Conservation (phyloP, 805 yeast genomes). For the Myxozyma sirexii region DNA sequence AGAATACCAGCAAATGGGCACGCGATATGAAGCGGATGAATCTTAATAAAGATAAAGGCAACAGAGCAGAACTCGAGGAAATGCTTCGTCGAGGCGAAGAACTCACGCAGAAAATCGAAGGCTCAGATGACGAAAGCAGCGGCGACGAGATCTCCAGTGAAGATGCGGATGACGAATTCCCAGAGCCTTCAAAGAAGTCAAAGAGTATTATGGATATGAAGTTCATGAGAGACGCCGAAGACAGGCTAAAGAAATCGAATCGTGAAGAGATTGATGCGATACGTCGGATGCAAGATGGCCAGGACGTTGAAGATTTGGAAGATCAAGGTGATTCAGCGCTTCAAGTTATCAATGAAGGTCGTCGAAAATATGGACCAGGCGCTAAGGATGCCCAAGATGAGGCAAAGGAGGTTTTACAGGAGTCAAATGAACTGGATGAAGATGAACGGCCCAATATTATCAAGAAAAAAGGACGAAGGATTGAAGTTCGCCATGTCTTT, state of each 20-base stretch:
- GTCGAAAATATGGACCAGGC: slow-evolving; percentile 76
- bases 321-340: slow-evolving; percentile 50
- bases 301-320: slow-evolving; percentile 46
- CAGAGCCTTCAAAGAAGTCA: slow-evolving; percentile 16
- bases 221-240: slow-evolving; percentile 90
- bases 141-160: slow-evolving; percentile 49
- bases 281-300: slow-evolving; percentile 53
- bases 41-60: slow-evolving; percentile 79
- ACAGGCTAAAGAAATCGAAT: slow-evolving; percentile 63
- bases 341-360: slow-evolving; percentile 64
- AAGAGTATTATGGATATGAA: slow-evolving; percentile 95
- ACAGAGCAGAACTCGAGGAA: slow-evolving; percentile 88
- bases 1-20: slow-evolving; percentile 88
- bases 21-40: slow-evolving; percentile 87
- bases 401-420: slow-evolving; percentile 23
- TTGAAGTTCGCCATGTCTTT: slow-evolving; percentile 3
- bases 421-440: slow-evolving; percentile 30
- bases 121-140: slow-evolving; percentile 55
- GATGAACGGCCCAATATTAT: neutral
- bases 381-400: slow-evolving; percentile 47
- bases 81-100: slow-evolving; percentile 88
- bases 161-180: slow-evolving; percentile 48
- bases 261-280: slow-evolving; percentile 54
- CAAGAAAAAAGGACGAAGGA: slow-evolving; percentile 3
- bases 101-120: slow-evolving; percentile 71